Evolutionary conservation across 495 filamentous ascomycete genomes (phyloP), one percentile per base, ranked within the genome.

Genomic region (Pyrenula massariospora): DNA sequence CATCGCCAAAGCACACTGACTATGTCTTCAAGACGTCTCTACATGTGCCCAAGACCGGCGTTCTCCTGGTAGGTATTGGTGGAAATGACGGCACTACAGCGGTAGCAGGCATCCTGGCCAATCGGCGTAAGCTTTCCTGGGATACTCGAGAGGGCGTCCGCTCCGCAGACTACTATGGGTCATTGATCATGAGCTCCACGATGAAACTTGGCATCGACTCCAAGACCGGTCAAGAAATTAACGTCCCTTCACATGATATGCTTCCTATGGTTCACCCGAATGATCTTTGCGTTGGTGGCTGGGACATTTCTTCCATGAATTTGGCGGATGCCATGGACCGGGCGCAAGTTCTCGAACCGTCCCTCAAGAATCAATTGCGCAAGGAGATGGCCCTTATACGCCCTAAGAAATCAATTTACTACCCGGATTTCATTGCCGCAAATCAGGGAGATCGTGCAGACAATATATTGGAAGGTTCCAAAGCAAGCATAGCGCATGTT

Each of bases 21-120:
- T 97, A 97, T 71, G 84, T 96, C 77, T 97, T 98, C 88, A 95
- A 95, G 81, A 87, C 93, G 66, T 87, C 95, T 66, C 89, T 90
- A 67, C 88, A 89, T 70, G 81, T 96, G 48, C 88, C 88, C 70
- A 96, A 95, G 80, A 79, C 89, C 58, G 93, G 93, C 65, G 78
- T 95, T 77, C 96, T 98, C 93, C 82, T 98, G 66, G 94, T 97
- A 59, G 93, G 93, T 59, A 93, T 84, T 88, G 93, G 93, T 73
- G 93, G 93, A 65, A 98, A 98, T 84, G 97, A 98, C 68, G 93
- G 93, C 65, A 86, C 89, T 60, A 98, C 93, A 60, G 89, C 97
- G 57, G 97, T 94, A 54, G 93, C 93, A 59, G 94, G 93, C 70
- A 95, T 98, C 70, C 80, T 98, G 66, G 93, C 91, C 71, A 98